Conservation (phyloP, 2,329 filamentous ascomycete genomes). For the Calcarisporium arbuscula region DNA sequence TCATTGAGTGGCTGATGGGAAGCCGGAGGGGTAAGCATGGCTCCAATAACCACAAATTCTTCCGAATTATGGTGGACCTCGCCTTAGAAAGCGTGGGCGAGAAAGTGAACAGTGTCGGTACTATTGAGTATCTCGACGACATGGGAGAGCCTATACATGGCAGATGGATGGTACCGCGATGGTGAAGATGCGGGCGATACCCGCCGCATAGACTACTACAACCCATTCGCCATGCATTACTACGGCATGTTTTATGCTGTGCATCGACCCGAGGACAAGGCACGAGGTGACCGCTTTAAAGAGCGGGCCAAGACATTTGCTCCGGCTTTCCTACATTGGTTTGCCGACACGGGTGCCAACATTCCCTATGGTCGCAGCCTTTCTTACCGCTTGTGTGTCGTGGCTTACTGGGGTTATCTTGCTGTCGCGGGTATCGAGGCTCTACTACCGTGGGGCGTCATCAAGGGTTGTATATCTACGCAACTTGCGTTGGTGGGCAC, state of each 20-base stretch:
- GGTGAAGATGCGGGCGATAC: slow-evolving; percentile 5
- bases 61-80: slow-evolving; percentile 4
- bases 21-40: slow-evolving; percentile 4
- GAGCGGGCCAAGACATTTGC: slow-evolving; percentile 1
- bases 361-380: slow-evolving; percentile 5
- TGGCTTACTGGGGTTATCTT: slow-evolving; percentile 6
- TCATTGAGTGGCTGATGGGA: slow-evolving; percentile 2
- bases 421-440: slow-evolving; percentile 6
- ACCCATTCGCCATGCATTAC: slow-evolving; percentile 5
- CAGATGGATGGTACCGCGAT: slow-evolving; percentile 4
- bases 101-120: neutral
- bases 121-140: slow-evolving; percentile 2
- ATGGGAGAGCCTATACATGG: slow-evolving; percentile 5
- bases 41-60: slow-evolving; percentile 5
- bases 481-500: slow-evolving; percentile 6
- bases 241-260: slow-evolving; percentile 4
- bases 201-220: slow-evolving; percentile 5
- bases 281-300: slow-evolving; percentile 2
- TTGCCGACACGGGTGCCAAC: slow-evolving; percentile 3
- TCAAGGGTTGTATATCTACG: slow-evolving; percentile 7
- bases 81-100: slow-evolving; percentile 3
- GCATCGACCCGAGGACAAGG: slow-evolving; percentile 2
- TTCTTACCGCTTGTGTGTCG: slow-evolving; percentile 6
- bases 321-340: slow-evolving; percentile 3
- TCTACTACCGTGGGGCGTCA: slow-evolving; percentile 6